phyloP scores from a whole-genome alignment of 257 asterid species.

The Forsythia viridissima region DNA sequence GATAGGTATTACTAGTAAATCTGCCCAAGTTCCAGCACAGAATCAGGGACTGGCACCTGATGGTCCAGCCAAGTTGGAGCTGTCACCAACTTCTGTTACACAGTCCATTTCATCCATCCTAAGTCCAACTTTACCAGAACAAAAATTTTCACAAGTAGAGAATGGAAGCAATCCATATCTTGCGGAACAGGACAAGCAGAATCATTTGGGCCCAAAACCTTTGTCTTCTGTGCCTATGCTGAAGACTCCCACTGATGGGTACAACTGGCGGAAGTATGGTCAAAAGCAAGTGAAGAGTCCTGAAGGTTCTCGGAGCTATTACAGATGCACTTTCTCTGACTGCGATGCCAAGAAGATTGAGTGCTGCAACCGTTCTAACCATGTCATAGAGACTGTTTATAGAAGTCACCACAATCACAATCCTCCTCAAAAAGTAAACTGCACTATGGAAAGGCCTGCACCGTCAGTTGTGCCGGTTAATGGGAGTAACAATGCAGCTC shows the following conservation, averaged over 20 bases:
- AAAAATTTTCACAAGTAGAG: conserved; percentile 28
- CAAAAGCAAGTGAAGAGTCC: conserved; percentile 98
- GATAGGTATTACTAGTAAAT: conserved; percentile 26
- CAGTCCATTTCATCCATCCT: conserved; percentile 46
- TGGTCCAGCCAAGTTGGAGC: conserved; percentile 42
- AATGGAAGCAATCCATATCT: conserved; percentile 31
- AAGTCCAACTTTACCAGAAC: conserved; percentile 42
- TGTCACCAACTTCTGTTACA: conserved; percentile 45
- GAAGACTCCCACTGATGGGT: conserved; percentile 73
- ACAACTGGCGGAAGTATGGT: conserved; percentile 96
- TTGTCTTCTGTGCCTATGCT: conserved; percentile 39
- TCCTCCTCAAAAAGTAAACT: conserved; percentile 69
- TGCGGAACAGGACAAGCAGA: conserved; percentile 41
- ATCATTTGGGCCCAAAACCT: conserved; percentile 33
- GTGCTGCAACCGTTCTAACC: conserved; percentile 61
- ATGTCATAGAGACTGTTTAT: conserved; percentile 67
- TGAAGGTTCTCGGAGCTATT: conserved; percentile 90
- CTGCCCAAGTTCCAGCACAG: conserved; percentile 32
- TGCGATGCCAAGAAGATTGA: conserved; percentile 88
- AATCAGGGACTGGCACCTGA: conserved; percentile 28
- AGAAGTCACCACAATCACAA: conserved; percentile 84
- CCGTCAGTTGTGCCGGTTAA: conserved; percentile 36
- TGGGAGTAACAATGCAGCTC: conserved; percentile 36
- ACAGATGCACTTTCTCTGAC: conserved; percentile 82
- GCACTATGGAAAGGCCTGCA: conserved; percentile 44